Evolutionary conservation across 2,329 filamentous ascomycete genomes (phyloP).

Genomic region (Colletotrichum tanaceti): DNA sequence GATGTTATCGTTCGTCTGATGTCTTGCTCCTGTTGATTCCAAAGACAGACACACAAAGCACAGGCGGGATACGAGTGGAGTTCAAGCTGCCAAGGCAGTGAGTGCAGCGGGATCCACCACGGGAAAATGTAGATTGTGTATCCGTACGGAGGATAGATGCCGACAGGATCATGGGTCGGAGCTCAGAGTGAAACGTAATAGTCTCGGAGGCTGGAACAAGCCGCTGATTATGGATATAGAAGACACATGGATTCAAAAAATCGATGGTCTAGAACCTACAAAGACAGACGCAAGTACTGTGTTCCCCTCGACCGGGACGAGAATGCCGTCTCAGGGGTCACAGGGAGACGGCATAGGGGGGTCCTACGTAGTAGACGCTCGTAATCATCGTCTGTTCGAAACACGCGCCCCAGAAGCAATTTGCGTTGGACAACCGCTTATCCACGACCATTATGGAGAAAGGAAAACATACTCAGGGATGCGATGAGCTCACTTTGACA

Average conservation of each 20-base stretch:
- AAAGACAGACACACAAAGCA: background rate
- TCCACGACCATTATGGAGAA: slow-evolving; percentile 8
- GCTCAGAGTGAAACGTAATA: background rate
- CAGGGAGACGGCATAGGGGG: background rate
- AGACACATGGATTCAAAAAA: no score
- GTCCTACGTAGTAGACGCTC: slow-evolving; percentile 4
- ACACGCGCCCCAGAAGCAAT: slow-evolving; percentile 30
- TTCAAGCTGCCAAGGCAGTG: background rate
- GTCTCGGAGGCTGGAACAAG: background rate
- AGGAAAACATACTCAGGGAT: slow-evolving; percentile 10
- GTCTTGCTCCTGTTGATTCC: background rate
- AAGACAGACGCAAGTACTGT: slow-evolving; percentile 7
- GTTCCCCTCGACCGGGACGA: slow-evolving; percentile 11
- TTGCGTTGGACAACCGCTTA: slow-evolving; percentile 18
- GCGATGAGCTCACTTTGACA: background rate
- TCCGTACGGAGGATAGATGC: no score
- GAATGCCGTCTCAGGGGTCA: slow-evolving; percentile 9
- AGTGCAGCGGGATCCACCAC: slow-evolving; percentile 6
- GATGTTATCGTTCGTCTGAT: background rate
- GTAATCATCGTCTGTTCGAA: slow-evolving; percentile 35
- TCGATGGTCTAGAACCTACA: slow-evolving; percentile 14
- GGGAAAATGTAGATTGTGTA: slow-evolving; percentile 19
- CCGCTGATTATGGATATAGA: background rate
- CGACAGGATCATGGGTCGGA: background rate
- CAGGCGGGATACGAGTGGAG: background rate